A percentile compares a stretch with the other conserved stretches of the same genome.
Evolutionary conservation across 2,329 filamentous ascomycete genomes (phyloP).

Genomic region (Exutisphaerella laricina): DNA sequence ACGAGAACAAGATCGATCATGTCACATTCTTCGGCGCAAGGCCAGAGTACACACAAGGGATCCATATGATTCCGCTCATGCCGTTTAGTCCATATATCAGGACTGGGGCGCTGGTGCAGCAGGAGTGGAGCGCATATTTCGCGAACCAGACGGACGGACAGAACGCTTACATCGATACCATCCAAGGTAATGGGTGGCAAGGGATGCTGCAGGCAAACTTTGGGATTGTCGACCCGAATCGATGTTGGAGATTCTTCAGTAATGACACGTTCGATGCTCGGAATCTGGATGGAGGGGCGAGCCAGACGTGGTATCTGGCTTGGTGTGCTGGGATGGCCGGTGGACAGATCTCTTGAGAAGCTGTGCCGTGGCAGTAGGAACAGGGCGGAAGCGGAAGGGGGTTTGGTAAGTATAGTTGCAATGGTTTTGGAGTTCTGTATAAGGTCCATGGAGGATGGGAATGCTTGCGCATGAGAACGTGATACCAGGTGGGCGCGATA

Average conservation of each 20-base stretch:
- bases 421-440: too few relatives aligned
- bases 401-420: neutral
- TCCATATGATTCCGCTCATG: slow-evolving; percentile 76
- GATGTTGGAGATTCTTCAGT: slow-evolving; percentile 71
- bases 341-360: neutral
- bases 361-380: neutral
- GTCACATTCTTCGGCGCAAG: slow-evolving; percentile 74
- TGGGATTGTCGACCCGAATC: slow-evolving; percentile 64
- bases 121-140: slow-evolving; percentile 83
- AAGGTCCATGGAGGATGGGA: too few relatives aligned
- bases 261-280: slow-evolving; percentile 56
- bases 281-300: slow-evolving; percentile 77
- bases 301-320: slow-evolving; percentile 77
- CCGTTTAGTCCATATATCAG: slow-evolving; percentile 65
- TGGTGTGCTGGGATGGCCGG: slow-evolving; percentile 62
- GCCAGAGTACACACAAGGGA: slow-evolving; percentile 49
- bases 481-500: too few relatives aligned
- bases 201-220: slow-evolving; percentile 79
- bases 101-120: slow-evolving; percentile 61
- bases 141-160: slow-evolving; percentile 48
- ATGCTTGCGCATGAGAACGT: too few relatives aligned
- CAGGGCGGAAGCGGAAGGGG: neutral
- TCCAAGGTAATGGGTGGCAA: slow-evolving; percentile 75
- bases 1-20: slow-evolving; percentile 94
- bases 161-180: slow-evolving; percentile 45